Base-by-base conservation (phyloP, 2,329 filamentous ascomycete species). In the Alternaria sp. region DNA sequence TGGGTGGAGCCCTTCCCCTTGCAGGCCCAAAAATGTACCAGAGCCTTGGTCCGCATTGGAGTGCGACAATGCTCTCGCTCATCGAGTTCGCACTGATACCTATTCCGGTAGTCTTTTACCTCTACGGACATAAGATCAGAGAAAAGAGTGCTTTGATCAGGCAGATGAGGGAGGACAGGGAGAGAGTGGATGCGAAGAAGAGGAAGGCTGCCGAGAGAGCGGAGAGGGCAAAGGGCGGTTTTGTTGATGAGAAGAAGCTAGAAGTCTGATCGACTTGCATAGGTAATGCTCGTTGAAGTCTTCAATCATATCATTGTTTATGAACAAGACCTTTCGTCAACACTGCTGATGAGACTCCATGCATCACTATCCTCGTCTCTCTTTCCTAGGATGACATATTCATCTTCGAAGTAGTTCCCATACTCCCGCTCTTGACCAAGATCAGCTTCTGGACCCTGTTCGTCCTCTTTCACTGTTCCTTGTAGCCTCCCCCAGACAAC, bases 91-190 rank as follows among this genome's bases (percentile, higher is more conserved):
- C 83, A 0, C 86, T 93, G 69, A 89, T 95, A 16, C 92, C 93
- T 0, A 93, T 95, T 47, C 92, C 92, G 0, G 85, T 94, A 57
- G 82, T 92, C 0, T 95, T 96, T 71, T 95, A 92, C 77, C 81
- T 72, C 42, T 87, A 88, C 65, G 84, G 86, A 2, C 75, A 84
- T 48, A 83, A 81, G 74, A 88, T 90, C 63, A 76, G 88, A 49
- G 76, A 82, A 72, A 84, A 84, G 78, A 86, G 85, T 59, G 70
- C 76, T 11, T 73, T 89, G 68, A 89, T 89, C 60, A 69, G 80
- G 22, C 64, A 69, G 20, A 84, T 84, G 76, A 73, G 79, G 14
- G 79, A 79, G 44, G 81, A 83, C 44, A 69, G 72, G 46, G 81
- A 81, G 53, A 79, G 76, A 59, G 65, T 78, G 24, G 81, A 82